Evolutionary conservation across 1,284 basidiomycete genomes (phyloP).

Genomic region (Albatrellus sp.): DNA sequence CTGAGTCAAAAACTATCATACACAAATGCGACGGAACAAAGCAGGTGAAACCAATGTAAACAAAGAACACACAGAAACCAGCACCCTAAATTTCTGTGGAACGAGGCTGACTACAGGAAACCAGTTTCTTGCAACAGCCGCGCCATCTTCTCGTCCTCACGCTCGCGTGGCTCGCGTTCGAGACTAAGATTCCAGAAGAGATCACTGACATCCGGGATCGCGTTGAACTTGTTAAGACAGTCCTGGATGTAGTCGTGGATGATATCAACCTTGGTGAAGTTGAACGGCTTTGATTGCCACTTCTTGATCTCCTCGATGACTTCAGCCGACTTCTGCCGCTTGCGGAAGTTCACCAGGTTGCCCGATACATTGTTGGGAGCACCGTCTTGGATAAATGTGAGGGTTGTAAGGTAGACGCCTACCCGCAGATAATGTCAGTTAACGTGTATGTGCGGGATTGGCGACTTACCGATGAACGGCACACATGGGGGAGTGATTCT

Average conservation of each 20-base stretch:
- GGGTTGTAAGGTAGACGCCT: conserved; percentile 92
- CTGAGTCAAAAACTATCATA: no score
- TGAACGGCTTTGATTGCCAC: conserved; percentile 88
- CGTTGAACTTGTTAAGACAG: conserved; percentile 57
- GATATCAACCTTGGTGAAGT: conserved; percentile 58
- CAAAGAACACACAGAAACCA: background rate
- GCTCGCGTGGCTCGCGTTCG: conserved; percentile 82
- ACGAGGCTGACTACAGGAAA: conserved; percentile 39
- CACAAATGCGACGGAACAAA: no score
- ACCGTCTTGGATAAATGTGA: conserved; percentile 98
- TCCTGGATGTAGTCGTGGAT: conserved; percentile 74
- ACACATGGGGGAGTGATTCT: conserved; percentile 90
- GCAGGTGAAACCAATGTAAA: background rate
- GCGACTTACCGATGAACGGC: conserved; percentile 80
- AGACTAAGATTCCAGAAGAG: conserved; percentile 81
- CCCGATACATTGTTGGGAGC: conserved; percentile 79
- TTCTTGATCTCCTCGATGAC: conserved; percentile 94
- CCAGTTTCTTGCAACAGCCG: conserved; percentile 80
- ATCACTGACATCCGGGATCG: conserved; percentile 43
- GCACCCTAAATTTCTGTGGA: background rate
- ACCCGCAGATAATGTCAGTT: background rate
- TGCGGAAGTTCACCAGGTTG: conserved; percentile 89
- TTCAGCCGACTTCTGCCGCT: conserved; percentile 87
- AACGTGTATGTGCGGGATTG: no score
- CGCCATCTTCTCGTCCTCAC: conserved; percentile 91